Evolutionary conservation across 2,329 filamentous ascomycete genomes (phyloP).

Genomic region (Xylariaceae sp.): DNA sequence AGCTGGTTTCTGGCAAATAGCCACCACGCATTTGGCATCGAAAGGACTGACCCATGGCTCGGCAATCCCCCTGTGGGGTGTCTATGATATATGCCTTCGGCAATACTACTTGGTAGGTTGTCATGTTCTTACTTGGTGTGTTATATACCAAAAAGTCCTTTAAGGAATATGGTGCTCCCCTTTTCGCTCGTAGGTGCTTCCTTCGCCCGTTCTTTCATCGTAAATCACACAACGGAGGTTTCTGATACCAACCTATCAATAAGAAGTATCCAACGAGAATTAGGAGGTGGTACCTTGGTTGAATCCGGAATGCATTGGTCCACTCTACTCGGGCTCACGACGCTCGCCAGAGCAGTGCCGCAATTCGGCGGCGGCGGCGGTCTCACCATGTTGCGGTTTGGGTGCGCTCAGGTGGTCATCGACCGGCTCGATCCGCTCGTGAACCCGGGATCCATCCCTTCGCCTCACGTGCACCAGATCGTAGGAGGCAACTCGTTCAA

Average conservation of each 20-base stretch:
- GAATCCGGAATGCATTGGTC: constrained; percentile 29
- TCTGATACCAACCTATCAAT: background rate
- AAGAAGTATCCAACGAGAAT: background rate
- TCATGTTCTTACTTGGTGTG: background rate
- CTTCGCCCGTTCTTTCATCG: background rate
- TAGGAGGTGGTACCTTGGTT: too few species aligned
- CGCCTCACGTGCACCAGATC: constrained; percentile 52
- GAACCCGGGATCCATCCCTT: constrained; percentile 41
- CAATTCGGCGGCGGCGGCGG: constrained; percentile 25
- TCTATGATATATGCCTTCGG: background rate
- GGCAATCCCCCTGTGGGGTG: constrained; percentile 5
- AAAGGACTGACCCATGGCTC: constrained; percentile 2
- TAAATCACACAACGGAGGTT: background rate
- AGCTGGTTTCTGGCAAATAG: background rate
- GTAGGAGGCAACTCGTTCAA: constrained; percentile 46
- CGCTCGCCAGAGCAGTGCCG: constrained; percentile 27
- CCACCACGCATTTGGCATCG: constrained; percentile 4
- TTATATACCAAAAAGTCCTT: background rate
- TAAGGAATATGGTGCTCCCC: too few species aligned
- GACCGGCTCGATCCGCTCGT: constrained; percentile 33
- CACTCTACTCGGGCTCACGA: constrained; percentile 27
- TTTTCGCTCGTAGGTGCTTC: too few species aligned
- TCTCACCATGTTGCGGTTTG: constrained; percentile 29
- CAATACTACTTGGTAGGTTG: background rate
- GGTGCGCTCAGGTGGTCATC: constrained; percentile 50